These are phyloP conservation scores for Syncephalastrum monosporum DNA, from an alignment of 371 early-diverging fungal genomes.

Conservation along the genomic window DNA sequence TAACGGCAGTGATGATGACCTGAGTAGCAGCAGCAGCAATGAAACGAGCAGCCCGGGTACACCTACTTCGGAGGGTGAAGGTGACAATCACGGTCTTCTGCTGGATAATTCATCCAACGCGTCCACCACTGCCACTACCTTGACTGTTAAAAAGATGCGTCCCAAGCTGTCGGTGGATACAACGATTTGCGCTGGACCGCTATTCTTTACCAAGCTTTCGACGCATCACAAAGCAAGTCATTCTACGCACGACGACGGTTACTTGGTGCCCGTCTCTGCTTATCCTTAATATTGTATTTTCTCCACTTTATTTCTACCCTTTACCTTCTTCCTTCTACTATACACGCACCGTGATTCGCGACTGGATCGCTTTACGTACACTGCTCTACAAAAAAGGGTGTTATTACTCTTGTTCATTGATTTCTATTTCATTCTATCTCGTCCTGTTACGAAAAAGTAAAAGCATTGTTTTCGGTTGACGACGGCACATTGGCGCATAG, in stretches of 20 bases:
- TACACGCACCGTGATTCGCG: too few relatives aligned
- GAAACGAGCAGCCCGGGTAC: conserved; percentile 15
- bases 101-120: background rate
- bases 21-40: conserved; percentile 5
- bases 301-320: too few relatives aligned
- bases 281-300: background rate
- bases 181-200: conserved; percentile 19
- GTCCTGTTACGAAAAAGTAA: too few relatives aligned
- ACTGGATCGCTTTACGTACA: too few relatives aligned
- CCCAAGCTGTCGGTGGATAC: conserved; percentile 20
- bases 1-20: conserved; percentile 8
- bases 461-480: too few relatives aligned
- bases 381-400: too few relatives aligned
- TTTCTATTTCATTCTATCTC: too few relatives aligned
- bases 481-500: too few relatives aligned
- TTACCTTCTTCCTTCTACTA: too few relatives aligned
- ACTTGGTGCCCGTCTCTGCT: conserved; percentile 19
- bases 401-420: too few relatives aligned
- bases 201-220: conserved; percentile 20
- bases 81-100: background rate
- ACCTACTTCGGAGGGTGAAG: background rate
- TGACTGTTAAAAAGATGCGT: conserved; percentile 1
- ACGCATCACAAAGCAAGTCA: conserved; percentile 12
- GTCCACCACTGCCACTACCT: background rate
- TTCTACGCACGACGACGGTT: conserved; percentile 12